These are phyloP conservation scores for Fusarium newnesense DNA, from an alignment of 2,329 filamentous ascomycete species.

Conservation along the genomic window DNA sequence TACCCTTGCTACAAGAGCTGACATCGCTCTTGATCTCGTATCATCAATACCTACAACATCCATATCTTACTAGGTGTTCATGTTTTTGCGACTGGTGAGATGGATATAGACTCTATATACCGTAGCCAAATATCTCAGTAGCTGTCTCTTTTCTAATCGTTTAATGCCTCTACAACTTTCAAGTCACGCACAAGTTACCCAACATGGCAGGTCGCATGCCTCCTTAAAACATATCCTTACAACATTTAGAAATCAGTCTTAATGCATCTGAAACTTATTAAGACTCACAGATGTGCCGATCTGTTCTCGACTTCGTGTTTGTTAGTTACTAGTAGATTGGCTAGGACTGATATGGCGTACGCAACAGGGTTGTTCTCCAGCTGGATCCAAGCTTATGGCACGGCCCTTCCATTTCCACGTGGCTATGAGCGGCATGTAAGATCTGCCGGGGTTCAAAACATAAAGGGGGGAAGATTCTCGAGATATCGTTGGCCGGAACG, in stretches of 20 bases:
- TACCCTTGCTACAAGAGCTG: no score
- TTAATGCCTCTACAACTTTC: not conserved
- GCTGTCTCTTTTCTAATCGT: not conserved
- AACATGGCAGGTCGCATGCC: not conserved
- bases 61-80: not conserved
- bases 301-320: not conserved
- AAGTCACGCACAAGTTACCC: not conserved
- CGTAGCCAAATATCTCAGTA: no score
- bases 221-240: not conserved
- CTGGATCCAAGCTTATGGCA: not conserved
- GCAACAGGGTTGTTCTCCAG: not conserved
- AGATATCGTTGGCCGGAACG: not conserved
- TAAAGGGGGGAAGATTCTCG: not conserved
- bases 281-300: not conserved
- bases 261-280: not conserved
- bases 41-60: not conserved
- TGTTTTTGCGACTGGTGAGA: not conserved
- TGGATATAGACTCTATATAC: not conserved
- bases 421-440: not conserved
- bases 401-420: not conserved
- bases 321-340: not conserved
- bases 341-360: not conserved
- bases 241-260: not conserved
- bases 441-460: not conserved
- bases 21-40: no score